Conservation (phyloP, 345 rosid genomes). For the Eucalyptus cloeziana region DNA sequence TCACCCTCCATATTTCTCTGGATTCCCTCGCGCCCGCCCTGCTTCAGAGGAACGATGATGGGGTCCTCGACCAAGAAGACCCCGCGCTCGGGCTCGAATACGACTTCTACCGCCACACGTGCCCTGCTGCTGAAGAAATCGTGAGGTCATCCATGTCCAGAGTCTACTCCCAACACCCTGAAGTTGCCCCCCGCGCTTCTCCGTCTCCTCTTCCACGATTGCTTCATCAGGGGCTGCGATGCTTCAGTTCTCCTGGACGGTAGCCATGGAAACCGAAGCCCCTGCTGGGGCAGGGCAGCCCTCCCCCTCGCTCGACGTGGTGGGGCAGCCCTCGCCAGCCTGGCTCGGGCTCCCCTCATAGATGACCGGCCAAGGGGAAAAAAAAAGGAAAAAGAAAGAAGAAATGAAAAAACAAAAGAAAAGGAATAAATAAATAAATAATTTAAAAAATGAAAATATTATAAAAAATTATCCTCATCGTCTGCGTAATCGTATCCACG, state of each 20-base stretch:
- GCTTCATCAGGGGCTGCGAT: slow-evolving; percentile 10
- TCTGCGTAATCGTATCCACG: accelerated
- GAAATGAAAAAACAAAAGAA: too few species aligned
- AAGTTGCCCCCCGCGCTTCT: slow-evolving; percentile 7
- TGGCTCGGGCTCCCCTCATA: too few species aligned
- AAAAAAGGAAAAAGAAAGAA: too few species aligned
- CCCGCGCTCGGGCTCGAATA: background rate
- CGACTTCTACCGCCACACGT: slow-evolving; percentile 15
- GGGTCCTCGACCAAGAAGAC: background rate
- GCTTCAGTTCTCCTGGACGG: too few species aligned
- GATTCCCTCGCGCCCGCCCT: background rate
- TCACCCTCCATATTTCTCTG: background rate
- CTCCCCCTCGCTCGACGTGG: too few species aligned
- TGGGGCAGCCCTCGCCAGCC: too few species aligned
- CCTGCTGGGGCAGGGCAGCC: accelerated
- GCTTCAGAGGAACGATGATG: background rate
- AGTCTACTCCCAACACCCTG: background rate
- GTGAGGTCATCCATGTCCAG: slow-evolving; percentile 4
- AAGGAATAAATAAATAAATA: too few species aligned
- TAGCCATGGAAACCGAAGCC: too few species aligned
- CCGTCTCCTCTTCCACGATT: slow-evolving; percentile 27
- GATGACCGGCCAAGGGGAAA: too few species aligned
- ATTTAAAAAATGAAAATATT: too few species aligned
- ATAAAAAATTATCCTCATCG: accelerated
- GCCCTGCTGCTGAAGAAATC: slow-evolving; percentile 18